Evolutionary conservation across 2,329 filamentous ascomycete genomes (phyloP).

Genomic region (Elsinoe batatas): DNA sequence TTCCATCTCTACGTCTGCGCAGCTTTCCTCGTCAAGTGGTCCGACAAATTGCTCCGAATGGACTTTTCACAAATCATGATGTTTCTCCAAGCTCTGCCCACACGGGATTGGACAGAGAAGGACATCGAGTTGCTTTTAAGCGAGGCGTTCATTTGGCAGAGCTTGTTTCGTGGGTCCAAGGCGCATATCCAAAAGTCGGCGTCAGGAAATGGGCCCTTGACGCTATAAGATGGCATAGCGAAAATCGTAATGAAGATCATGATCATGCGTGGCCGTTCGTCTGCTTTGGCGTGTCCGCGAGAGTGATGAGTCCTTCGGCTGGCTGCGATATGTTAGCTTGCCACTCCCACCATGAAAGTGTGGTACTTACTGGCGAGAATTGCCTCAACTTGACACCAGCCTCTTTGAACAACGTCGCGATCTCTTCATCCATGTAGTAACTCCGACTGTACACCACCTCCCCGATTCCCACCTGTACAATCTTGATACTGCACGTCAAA

Average conservation of each 20-base stretch:
- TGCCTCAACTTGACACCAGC: slow-evolving; percentile 79
- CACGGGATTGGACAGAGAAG: slow-evolving; percentile 91
- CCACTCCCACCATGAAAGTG: not conserved
- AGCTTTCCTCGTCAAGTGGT: slow-evolving; percentile 97
- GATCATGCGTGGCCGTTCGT: slow-evolving; percentile 11
- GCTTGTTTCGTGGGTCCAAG: slow-evolving; percentile 84
- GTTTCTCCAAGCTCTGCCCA: slow-evolving; percentile 92
- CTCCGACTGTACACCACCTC: slow-evolving; percentile 92
- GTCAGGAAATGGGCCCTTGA: slow-evolving; percentile 6
- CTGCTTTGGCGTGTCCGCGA: slow-evolving; percentile 15
- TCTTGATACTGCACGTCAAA: slow-evolving; percentile 96
- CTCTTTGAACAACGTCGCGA: slow-evolving; percentile 70
- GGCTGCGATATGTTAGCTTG: slow-evolving; percentile 17
- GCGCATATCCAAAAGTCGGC: slow-evolving; percentile 55
- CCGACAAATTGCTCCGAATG: slow-evolving; percentile 87
- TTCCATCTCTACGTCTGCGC: slow-evolving; percentile 98
- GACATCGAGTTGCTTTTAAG: slow-evolving; percentile 92
- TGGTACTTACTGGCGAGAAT: slow-evolving; percentile 64
- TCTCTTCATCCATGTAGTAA: slow-evolving; percentile 87
- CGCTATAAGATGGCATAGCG: not conserved
- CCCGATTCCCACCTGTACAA: slow-evolving; percentile 87
- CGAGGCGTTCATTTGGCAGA: slow-evolving; percentile 98
- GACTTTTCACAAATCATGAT: slow-evolving; percentile 99
- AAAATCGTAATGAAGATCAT: slow-evolving; percentile 2
- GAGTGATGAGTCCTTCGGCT: slow-evolving; percentile 26